Base-by-base conservation (phyloP, 306 rosid species). In the Glycine soja region DNA sequence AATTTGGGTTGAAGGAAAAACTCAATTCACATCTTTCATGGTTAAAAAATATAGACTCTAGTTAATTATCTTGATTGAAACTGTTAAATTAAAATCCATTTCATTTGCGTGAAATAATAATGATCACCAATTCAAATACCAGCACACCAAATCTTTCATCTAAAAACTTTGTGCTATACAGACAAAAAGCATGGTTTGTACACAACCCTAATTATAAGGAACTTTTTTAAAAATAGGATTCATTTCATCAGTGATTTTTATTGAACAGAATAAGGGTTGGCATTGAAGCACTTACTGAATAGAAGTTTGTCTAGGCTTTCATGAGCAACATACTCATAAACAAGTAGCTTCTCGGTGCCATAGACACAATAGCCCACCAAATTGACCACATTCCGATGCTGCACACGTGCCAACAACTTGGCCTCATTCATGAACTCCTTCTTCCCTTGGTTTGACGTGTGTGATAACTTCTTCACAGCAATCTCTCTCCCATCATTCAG, bases 281-380 rank as follows among this genome's bases (percentile, higher is more conserved):
- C 2, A 52, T 11, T 15, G 70, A 72, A 84, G 66, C 36, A 86
- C 99, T 91, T 85, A 95, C 99, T 95, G 85, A 95, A 95, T 32
- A 95, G 92, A 88, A 93, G 87, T 78, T 95, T 93, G 88, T 95
- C 99, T 8, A 95, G 89, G 85, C 99, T 95, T 87, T 95, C 99
- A 75, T 91, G 84, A 12, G 62, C 7, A 43, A 95, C 93, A 36
- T 95, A 95, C 88, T 95, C 98, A 71, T 95, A 95, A 77, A 95
- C 99, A 19, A 93, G 99, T 59, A 95, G 80, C 80, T 95, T 93
- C 83, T 95, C 99, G 0, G 36, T 30, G 8, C 93, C 97, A 77
- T 95, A 93, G 24, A 30, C 90, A 70, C 97, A 95, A 82, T 91
- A 95, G 3, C 99, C 99, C 80, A 90, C 86, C 88, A 95, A 80